Percentiles rank a stretch among this genome's conserved stretches.
These are phyloP conservation scores for Puccinia sorghi DNA, from an alignment of 1,284 basidiomycete species.

Conservation along the genomic window DNA sequence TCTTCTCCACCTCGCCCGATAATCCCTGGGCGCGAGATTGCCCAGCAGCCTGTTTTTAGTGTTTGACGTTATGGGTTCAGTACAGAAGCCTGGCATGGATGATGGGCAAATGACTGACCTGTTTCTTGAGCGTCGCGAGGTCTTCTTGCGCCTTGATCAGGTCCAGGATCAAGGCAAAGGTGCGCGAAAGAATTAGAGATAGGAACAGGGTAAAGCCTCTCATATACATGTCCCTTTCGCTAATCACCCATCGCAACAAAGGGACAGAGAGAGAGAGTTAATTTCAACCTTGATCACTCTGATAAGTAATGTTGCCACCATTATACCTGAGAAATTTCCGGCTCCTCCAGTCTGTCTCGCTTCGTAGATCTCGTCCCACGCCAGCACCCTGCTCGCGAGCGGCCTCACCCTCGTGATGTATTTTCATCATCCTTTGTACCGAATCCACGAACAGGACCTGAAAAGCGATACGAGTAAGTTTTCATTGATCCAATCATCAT, in stretches of 20 bases:
- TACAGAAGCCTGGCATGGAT: background rate
- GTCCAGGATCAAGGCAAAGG: conserved; percentile 86
- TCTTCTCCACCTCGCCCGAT: conserved; percentile 45
- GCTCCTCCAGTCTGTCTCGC: conserved; percentile 56
- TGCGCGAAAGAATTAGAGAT: conserved; percentile 85
- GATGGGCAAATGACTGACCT: conserved; percentile 60
- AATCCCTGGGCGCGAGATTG: conserved; percentile 39
- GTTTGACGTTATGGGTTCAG: background rate
- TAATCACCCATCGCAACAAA: background rate
- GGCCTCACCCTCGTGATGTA: conserved; percentile 42
- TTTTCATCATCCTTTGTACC: conserved; percentile 44
- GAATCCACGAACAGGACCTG: conserved; percentile 48
- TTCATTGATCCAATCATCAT: no score
- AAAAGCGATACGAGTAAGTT: background rate
- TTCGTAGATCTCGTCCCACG: conserved; percentile 53
- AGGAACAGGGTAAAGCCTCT: conserved; percentile 74
- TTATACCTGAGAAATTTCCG: conserved; percentile 56
- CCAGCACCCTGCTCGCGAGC: conserved; percentile 40
- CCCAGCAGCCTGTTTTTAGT: conserved; percentile 20
- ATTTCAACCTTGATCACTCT: no score
- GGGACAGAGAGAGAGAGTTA: no score
- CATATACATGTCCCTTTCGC: conserved; percentile 49
- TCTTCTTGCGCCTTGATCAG: conserved; percentile 86
- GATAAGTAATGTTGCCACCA: no score
- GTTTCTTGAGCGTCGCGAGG: conserved; percentile 76